Base-by-base conservation (phyloP, 2,329 filamentous ascomycete genomes). In the Alternaria arborescens region DNA sequence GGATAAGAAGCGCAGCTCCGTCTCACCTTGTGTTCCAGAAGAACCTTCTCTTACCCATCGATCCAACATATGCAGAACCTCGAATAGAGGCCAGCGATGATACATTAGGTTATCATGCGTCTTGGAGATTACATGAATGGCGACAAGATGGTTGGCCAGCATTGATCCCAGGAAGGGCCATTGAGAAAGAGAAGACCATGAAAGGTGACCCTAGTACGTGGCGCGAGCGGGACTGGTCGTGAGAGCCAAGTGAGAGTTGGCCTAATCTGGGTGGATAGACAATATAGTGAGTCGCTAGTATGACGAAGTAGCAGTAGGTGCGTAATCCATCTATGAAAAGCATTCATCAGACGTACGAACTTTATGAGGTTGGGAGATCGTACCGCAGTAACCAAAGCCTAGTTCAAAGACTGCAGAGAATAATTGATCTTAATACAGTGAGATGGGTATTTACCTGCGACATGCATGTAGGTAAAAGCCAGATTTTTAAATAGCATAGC, bases 81-180 rank as follows among this genome's bases (percentile, higher is more conserved):
- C 38, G 68, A 0, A 63, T 69, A 10, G 53, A 66, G 5, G 57
- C 40, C 14, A 48, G 42, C 2, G 44, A 58, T 0, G 58, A 59
- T 26, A 12, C 42, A 2, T 30, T 54, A 8, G 47, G 52, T 2
- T 47, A 61, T 20, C 52, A 47, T 6, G 57, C 62, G 3, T 57
- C 60, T 1, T 53, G 22, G 26, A 34, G 67, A 7, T 30, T 71
- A n/a, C 51, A 48, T n/a, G 60, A 58, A 14, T 70, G 69, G 67
- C 62, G 66, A 47, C 47, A 51, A 5, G 64, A 68, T 3, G 64
- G 66, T 1, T 71, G 69, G 67, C 69, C 69, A 1, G 24, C n/a
- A 1, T 50, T 20, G 3, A 38, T 24, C 14, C 65, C 65, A 3
- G 46, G 2, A 16, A 36, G 51, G 18, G 65, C 66, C 8, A 54